These are phyloP conservation scores for Sordaria brevicollis DNA, from an alignment of 495 filamentous ascomycete species.

Conservation along the genomic window DNA sequence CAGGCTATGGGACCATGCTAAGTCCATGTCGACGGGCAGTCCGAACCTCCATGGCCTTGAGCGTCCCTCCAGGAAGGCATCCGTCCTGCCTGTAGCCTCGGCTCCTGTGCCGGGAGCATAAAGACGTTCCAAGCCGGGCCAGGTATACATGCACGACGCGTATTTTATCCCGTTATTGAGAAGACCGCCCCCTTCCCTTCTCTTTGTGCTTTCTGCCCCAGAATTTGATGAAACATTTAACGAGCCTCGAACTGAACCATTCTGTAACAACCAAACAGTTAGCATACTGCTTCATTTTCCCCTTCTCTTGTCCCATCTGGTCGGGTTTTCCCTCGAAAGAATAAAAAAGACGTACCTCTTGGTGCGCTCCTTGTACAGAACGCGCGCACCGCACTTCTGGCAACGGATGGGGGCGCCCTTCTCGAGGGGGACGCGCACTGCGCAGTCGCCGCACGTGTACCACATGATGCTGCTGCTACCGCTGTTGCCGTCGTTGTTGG, in stretches of 20 bases:
- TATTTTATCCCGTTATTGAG: neutral
- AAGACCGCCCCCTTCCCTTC: neutral
- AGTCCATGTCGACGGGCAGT: neutral
- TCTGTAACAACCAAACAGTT: slow-evolving; percentile 22
- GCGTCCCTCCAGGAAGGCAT: neutral
- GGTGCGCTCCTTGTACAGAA: slow-evolving; percentile 95
- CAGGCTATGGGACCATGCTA: neutral
- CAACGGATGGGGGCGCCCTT: slow-evolving; percentile 84
- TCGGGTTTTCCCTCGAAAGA: neutral
- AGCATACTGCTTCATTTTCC: neutral
- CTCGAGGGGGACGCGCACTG: slow-evolving; percentile 66
- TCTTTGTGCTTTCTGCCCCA: slow-evolving; percentile 10
- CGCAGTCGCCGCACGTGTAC: slow-evolving; percentile 94
- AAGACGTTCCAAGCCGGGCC: neutral
- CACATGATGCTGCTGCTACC: slow-evolving; percentile 44
- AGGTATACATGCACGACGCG: neutral
- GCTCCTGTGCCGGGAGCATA: neutral
- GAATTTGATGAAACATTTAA: slow-evolving; percentile 28
- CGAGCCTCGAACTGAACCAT: slow-evolving; percentile 99
- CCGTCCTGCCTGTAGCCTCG: neutral
- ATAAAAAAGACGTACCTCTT: slow-evolving; percentile 60
- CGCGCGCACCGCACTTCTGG: slow-evolving; percentile 90
- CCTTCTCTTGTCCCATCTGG: neutral
- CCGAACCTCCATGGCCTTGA: neutral
- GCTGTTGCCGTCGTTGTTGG: slow-evolving; percentile 17